Conservation (phyloP, 2,329 filamentous ascomycete genomes). For the Blastomyces gilchristii region DNA sequence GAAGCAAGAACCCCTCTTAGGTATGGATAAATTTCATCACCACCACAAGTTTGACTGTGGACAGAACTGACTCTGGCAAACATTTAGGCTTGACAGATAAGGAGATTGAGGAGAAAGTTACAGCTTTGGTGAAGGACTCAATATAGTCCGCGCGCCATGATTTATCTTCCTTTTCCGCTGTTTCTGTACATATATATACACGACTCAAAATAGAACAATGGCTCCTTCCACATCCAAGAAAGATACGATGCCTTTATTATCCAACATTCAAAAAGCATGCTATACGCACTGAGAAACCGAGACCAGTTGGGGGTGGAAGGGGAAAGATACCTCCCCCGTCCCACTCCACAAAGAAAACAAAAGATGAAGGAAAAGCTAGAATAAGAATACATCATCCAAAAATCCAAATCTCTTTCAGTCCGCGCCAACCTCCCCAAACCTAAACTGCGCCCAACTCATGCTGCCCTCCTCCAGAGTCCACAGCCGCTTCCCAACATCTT, state of each 20-base stretch:
- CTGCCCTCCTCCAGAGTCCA: conserved; percentile 44
- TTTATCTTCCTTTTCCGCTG: conserved; percentile 13
- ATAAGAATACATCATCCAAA: not conserved
- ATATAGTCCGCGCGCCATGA: not conserved
- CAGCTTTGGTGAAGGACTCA: conserved; percentile 48
- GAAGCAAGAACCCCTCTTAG: conserved; percentile 52
- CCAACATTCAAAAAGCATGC: not conserved
- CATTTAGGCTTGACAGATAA: conserved; percentile 54
- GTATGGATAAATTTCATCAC: conserved; percentile 29
- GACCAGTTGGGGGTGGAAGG: not conserved
- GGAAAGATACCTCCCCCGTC: not conserved
- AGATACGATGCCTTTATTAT: conserved; percentile 3
- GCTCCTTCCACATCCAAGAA: conserved; percentile 13
- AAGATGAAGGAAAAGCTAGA: not conserved
- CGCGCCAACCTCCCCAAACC: conserved; percentile 33
- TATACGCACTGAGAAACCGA: not conserved
- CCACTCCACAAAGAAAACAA: not conserved
- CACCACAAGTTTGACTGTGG: not conserved
- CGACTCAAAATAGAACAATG: conserved; percentile 18
- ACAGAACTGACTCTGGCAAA: conserved; percentile 12
- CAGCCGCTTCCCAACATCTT: conserved; percentile 36
- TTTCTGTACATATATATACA: conserved; percentile 34
- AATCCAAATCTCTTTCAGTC: conserved; percentile 10
- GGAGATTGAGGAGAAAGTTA: conserved; percentile 59
- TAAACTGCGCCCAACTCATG: conserved; percentile 47